Conservation (phyloP, 1,284 basidiomycete genomes). For the Heterobasidion irregulare region DNA sequence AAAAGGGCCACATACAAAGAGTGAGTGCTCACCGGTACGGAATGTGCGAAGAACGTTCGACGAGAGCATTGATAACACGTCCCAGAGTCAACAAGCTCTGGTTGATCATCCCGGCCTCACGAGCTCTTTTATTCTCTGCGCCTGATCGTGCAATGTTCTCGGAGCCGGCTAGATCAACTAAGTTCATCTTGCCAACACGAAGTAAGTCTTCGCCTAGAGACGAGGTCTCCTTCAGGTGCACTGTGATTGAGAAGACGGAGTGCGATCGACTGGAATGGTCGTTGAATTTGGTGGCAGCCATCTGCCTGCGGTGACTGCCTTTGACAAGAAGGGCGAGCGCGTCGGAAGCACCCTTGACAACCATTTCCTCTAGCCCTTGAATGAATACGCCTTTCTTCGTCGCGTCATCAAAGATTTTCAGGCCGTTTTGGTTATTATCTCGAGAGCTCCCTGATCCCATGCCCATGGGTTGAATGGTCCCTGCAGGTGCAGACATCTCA, state of each 20-base stretch:
- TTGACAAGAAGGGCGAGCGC: constrained; percentile 83
- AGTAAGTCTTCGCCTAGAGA: constrained; percentile 81
- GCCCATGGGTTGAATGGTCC: constrained; percentile 64
- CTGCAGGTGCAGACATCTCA: constrained; percentile 58
- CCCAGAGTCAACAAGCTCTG: constrained; percentile 95
- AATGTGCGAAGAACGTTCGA: constrained; percentile 87
- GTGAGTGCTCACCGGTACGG: constrained; percentile 72
- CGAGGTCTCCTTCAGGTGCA: constrained; percentile 85
- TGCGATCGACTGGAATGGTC: constrained; percentile 97
- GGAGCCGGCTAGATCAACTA: constrained; percentile 95
- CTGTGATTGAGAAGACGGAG: constrained; percentile 95
- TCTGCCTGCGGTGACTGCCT: constrained; percentile 88
- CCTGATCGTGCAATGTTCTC: constrained; percentile 97
- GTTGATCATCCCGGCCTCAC: constrained; percentile 99
- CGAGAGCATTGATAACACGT: constrained; percentile 93
- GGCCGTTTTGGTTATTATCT: constrained; percentile 35
- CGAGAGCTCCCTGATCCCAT: constrained; percentile 32
- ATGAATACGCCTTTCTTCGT: constrained; percentile 86
- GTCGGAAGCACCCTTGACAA: constrained; percentile 78
- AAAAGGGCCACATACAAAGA: neutral
- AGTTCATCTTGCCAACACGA: constrained; percentile 91
- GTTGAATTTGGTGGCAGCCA: constrained; percentile 97
- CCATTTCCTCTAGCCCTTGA: constrained; percentile 89
- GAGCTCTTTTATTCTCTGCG: constrained; percentile 89
- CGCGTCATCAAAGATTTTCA: constrained; percentile 92